A percentile compares a stretch with the other conserved stretches of the same genome.
These are phyloP conservation scores for Meripilus lineatus DNA, from an alignment of 1,284 basidiomycete species.

Conservation along the genomic window DNA sequence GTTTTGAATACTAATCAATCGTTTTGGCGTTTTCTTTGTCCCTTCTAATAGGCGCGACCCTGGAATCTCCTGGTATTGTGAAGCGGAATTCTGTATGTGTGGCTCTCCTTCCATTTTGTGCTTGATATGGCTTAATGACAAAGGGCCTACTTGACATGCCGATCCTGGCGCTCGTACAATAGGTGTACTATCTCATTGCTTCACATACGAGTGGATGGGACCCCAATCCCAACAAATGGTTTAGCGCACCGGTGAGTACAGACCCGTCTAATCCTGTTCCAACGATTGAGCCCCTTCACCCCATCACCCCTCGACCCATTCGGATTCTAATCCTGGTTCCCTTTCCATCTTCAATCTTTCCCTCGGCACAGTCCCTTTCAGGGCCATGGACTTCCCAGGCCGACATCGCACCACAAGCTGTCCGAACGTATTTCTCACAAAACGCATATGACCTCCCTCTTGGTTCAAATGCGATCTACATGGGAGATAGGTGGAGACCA, in stretches of 20 bases:
- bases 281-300: not conserved
- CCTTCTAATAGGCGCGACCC: conserved; percentile 39
- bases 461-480: conserved; percentile 50
- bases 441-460: conserved; percentile 53
- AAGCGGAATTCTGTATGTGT: conserved; percentile 56
- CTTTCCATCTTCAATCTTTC: not conserved
- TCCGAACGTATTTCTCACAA: conserved; percentile 58
- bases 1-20: too few species aligned
- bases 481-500: conserved; percentile 65
- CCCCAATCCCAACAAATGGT: conserved; percentile 60
- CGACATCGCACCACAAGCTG: conserved; percentile 48
- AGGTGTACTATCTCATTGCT: conserved; percentile 57
- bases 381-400: conserved; percentile 53
- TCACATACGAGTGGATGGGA: conserved; percentile 59
- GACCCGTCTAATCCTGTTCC: too few species aligned
- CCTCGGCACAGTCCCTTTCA: conserved; percentile 39
- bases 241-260: conserved; percentile 44
- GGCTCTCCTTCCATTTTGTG: not conserved
- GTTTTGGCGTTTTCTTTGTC: not conserved
- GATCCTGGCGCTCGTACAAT: not conserved
- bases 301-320: not conserved
- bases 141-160: not conserved
- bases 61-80: conserved; percentile 59
- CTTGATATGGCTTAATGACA: not conserved
- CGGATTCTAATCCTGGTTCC: not conserved